These are phyloP conservation scores for Actinomucor elegans DNA, from an alignment of 371 early-diverging fungal genomes.

Conservation along the genomic window DNA sequence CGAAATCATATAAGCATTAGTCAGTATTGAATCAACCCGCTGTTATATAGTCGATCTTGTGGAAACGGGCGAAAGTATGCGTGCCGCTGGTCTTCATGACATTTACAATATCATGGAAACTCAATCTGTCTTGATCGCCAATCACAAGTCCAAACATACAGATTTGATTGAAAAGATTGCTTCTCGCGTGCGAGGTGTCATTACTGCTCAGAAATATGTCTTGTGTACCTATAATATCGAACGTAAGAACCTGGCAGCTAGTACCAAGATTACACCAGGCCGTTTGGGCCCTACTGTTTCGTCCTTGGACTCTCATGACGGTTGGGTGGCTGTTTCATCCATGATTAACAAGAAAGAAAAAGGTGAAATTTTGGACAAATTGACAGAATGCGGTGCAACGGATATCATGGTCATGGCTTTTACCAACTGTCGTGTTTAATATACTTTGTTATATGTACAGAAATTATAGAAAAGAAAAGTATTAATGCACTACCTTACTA, in stretches of 20 bases:
- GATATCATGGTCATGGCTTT: slow-evolving; percentile 89
- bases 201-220: slow-evolving; percentile 86
- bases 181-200: slow-evolving; percentile 87
- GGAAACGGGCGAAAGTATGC: slow-evolving; percentile 98
- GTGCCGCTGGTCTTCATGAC: slow-evolving; percentile 92
- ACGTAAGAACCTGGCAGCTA: slow-evolving; percentile 60
- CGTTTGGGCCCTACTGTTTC: slow-evolving; percentile 90
- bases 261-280: slow-evolving; percentile 84
- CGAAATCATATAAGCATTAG: too few relatives aligned
- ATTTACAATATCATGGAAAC: slow-evolving; percentile 80
- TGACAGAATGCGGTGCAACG: slow-evolving; percentile 88
- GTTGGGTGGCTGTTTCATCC: slow-evolving; percentile 88
- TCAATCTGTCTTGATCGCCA: slow-evolving; percentile 87
- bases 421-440: slow-evolving; percentile 75
- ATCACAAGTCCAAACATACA: slow-evolving; percentile 57
- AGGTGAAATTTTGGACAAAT: slow-evolving; percentile 87
- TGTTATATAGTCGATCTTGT: slow-evolving; percentile 34
- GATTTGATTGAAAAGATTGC: slow-evolving; percentile 73
- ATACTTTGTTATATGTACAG: too few relatives aligned
- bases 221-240: slow-evolving; percentile 89
- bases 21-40: not conserved
- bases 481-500: too few relatives aligned
- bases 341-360: slow-evolving; percentile 83
- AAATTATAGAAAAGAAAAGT: too few relatives aligned
- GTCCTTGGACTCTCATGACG: slow-evolving; percentile 75